Evolutionary conservation across 176 grass and related monocot species (phyloP).

Genomic region (Oryza punctata): DNA sequence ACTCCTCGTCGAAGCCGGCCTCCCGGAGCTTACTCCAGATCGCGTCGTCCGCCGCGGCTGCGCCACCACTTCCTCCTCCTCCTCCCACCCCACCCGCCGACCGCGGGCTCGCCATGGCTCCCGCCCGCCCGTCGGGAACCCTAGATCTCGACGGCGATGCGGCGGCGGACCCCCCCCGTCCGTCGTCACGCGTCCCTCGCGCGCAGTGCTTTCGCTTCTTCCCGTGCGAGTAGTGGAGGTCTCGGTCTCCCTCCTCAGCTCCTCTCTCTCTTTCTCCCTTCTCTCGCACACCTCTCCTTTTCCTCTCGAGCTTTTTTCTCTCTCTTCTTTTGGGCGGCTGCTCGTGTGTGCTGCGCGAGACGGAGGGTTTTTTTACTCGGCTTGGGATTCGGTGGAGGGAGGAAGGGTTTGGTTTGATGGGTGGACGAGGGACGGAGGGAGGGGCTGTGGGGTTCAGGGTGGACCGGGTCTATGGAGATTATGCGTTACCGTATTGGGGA

Average conservation of each 20-base stretch:
- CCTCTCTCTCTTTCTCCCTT: not conserved
- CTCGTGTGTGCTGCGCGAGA: not conserved
- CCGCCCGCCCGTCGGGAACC: slow-evolving; percentile 37
- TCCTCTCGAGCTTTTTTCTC: not conserved
- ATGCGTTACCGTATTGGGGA: not conserved
- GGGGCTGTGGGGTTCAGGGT: not conserved
- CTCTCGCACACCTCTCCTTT: not conserved
- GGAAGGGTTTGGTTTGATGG: slow-evolving; percentile 27
- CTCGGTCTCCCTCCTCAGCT: slow-evolving; percentile 42
- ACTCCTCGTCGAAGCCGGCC: slow-evolving; percentile 84
- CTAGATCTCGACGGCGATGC: slow-evolving; percentile 49
- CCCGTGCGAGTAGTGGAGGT: slow-evolving; percentile 57
- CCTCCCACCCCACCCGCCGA: slow-evolving; percentile 15
- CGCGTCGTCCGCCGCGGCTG: slow-evolving; percentile 53
- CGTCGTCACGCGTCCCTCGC: slow-evolving; percentile 16
- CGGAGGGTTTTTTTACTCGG: slow-evolving; percentile 35
- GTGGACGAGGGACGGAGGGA: not conserved
- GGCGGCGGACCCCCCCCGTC: not conserved
- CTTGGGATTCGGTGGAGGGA: slow-evolving; percentile 17
- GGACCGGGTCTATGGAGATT: slow-evolving; percentile 34
- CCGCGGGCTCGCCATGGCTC: slow-evolving; percentile 70
- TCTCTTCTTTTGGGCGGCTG: not conserved
- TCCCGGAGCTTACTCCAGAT: slow-evolving; percentile 84
- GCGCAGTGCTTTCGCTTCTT: slow-evolving; percentile 31
- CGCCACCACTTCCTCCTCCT: not conserved